phyloP scores from a whole-genome alignment of 257 asterid species.

The Solanum etuberosum region DNA sequence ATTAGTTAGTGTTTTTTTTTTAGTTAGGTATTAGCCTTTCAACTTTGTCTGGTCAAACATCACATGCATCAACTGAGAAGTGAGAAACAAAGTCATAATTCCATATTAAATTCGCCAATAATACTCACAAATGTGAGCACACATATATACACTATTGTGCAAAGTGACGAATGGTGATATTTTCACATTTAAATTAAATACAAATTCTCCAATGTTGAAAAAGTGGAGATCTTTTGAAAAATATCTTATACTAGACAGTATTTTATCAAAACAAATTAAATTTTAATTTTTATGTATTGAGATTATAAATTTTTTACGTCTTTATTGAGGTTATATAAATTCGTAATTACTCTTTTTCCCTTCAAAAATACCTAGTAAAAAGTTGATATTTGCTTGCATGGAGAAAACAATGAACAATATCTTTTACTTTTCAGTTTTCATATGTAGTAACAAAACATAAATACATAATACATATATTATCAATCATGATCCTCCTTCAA shows the following conservation, averaged over 20 bases:
- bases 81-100: background rate
- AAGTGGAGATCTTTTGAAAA: background rate
- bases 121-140: background rate
- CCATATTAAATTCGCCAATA: background rate
- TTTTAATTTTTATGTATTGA: background rate
- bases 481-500: background rate
- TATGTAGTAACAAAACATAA: background rate
- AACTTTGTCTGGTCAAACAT: background rate
- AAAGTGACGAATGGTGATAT: background rate
- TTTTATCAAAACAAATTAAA: background rate
- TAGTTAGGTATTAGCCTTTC: background rate
- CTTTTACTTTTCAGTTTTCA: background rate
- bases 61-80: background rate
- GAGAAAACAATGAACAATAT: too few species aligned
- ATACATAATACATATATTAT: background rate
- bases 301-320: too few species aligned
- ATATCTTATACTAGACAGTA: background rate
- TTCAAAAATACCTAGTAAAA: too few species aligned
- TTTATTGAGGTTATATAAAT: too few species aligned
- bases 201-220: background rate
- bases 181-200: background rate
- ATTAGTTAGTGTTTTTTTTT: background rate
- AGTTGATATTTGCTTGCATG: too few species aligned
- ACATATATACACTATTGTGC: background rate
- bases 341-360: background rate